Evolutionary conservation across 1,284 basidiomycete species (phyloP).

Genomic region (Tilletia setariae): DNA sequence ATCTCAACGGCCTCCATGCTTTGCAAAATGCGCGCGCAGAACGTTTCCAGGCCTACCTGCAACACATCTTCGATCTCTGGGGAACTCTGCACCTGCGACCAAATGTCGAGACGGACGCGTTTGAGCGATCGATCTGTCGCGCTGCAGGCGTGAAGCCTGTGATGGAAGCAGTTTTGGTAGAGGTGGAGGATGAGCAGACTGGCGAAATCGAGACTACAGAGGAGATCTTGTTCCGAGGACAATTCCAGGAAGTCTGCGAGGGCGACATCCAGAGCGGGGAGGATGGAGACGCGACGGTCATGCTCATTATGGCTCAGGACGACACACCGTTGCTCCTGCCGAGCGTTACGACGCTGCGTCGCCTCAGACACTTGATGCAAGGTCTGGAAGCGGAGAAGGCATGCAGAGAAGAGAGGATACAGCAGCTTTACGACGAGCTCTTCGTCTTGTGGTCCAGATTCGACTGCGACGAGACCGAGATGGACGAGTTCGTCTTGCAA

Average conservation of each 20-base stretch:
- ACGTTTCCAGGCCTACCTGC: background rate
- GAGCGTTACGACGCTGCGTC: background rate
- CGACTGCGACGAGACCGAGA: constrained; percentile 49
- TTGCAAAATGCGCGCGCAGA: background rate
- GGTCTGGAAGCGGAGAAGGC: constrained; percentile 44
- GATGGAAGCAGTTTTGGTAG: background rate
- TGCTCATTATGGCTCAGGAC: no score
- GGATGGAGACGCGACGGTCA: background rate
- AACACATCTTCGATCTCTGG: constrained; percentile 12
- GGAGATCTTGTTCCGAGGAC: background rate
- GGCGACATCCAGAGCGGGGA: background rate
- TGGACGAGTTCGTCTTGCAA: constrained; percentile 51
- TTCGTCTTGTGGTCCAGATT: constrained; percentile 50
- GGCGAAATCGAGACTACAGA: background rate
- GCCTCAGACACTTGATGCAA: background rate
- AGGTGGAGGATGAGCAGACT: background rate
- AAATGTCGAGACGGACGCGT: background rate
- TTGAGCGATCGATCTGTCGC: constrained; percentile 11
- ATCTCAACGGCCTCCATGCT: constrained; percentile 9
- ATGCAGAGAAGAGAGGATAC: constrained; percentile 44
- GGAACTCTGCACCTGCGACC: background rate
- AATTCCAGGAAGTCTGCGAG: background rate
- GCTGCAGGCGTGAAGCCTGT: background rate
- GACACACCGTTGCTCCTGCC: background rate
- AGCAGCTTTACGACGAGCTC: constrained; percentile 51